These are phyloP conservation scores for Arthroderma sp. DNA, from an alignment of 2,329 filamentous ascomycete genomes.

Conservation along the genomic window DNA sequence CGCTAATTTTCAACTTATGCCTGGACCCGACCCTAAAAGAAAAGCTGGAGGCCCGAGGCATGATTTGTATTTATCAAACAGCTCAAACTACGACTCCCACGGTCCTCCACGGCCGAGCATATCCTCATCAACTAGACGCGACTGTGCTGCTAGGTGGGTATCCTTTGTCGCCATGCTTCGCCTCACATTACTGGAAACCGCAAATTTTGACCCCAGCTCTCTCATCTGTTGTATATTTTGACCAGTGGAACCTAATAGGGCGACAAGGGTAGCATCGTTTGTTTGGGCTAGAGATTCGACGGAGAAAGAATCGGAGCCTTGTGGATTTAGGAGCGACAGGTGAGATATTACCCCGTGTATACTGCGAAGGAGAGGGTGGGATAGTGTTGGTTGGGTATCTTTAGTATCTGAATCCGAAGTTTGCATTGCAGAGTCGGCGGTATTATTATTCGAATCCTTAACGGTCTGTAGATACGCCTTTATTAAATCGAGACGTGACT, in stretches of 20 bases:
- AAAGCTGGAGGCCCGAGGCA: too few relatives aligned
- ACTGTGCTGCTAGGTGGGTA: conserved; percentile 13
- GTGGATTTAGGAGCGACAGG: conserved; percentile 66
- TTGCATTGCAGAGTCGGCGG: conserved; percentile 38
- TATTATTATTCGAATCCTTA: conserved; percentile 40
- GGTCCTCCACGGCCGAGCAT: background rate
- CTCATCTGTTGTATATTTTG: conserved; percentile 57
- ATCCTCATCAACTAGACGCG: conserved; percentile 19
- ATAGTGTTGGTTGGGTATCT: conserved; percentile 20
- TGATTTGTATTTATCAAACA: too few relatives aligned
- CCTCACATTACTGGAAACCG: conserved; percentile 38
- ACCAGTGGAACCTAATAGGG: conserved; percentile 61
- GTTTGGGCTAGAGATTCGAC: conserved; percentile 61
- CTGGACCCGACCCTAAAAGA: too few relatives aligned
- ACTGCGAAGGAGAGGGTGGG: conserved; percentile 68
- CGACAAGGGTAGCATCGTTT: conserved; percentile 71
- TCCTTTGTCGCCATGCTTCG: conserved; percentile 15
- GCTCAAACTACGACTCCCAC: background rate
- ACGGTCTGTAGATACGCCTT: conserved; percentile 63
- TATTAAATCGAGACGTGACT: conserved; percentile 60
- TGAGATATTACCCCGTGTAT: conserved; percentile 77
- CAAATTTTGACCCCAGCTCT: conserved; percentile 63
- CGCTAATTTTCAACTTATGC: too few relatives aligned
- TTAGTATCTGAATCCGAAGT: conserved; percentile 16
- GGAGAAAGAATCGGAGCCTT: conserved; percentile 51